These are phyloP conservation scores for Penicillium olsonii DNA, from an alignment of 2,329 filamentous ascomycete species.

Conservation along the genomic window DNA sequence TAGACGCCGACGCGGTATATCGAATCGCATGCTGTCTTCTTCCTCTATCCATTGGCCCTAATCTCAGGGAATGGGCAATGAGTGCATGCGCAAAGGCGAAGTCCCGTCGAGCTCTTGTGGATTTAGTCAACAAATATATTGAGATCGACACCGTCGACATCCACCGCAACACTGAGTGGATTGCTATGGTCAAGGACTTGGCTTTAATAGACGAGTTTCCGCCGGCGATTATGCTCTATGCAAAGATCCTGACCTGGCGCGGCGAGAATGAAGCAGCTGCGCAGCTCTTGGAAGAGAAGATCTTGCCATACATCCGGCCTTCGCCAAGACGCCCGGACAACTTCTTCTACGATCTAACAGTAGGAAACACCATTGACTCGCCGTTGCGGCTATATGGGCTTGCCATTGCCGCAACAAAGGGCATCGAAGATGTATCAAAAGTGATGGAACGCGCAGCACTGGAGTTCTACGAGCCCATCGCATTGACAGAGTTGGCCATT, in stretches of 20 bases:
- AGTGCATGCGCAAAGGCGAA: constrained; percentile 24
- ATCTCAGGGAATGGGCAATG: constrained; percentile 23
- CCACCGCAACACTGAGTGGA: constrained; percentile 8
- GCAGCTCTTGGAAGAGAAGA: constrained; percentile 25
- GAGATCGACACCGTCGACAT: neutral
- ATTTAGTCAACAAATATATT: constrained; percentile 14
- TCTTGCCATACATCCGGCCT: constrained; percentile 26
- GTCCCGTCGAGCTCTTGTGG: constrained; percentile 19
- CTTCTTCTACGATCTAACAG: constrained; percentile 12
- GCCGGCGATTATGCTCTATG: constrained; percentile 31
- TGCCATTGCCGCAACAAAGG: constrained; percentile 5
- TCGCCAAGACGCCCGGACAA: neutral
- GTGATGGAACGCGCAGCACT: constrained; percentile 29
- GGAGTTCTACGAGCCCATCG: constrained; percentile 33
- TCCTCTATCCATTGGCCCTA: neutral
- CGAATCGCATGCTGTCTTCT: constrained; percentile 22
- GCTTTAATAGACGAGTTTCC: constrained; percentile 28
- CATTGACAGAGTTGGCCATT: constrained; percentile 30
- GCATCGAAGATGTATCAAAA: constrained; percentile 16
- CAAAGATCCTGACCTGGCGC: constrained; percentile 26
- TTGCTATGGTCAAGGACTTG: constrained; percentile 23
- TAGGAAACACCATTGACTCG: constrained; percentile 15
- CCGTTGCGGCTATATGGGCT: constrained; percentile 33
- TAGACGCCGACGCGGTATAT: constrained; percentile 29
- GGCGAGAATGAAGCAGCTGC: constrained; percentile 24